phyloP scores from a whole-genome alignment of 164 flowering plant species.

The Stephania yunnanensis region DNA sequence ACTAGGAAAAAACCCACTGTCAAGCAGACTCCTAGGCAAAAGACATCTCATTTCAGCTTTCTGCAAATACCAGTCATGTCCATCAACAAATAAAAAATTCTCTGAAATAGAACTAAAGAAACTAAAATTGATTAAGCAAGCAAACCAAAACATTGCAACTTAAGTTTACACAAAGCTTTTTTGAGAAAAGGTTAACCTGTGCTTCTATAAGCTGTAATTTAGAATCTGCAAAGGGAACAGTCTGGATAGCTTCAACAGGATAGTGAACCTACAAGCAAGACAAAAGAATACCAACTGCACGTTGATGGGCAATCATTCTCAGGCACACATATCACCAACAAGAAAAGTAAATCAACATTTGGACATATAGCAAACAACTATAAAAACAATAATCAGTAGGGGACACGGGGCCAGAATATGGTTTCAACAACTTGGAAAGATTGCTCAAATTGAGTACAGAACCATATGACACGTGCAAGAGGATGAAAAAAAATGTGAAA shows the following conservation, averaged over 20 bases:
- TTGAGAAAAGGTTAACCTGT: constrained; percentile 49
- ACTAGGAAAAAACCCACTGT: constrained; percentile 59
- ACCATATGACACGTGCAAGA: not conserved
- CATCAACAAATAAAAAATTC: not conserved
- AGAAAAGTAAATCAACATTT: too few relatives aligned
- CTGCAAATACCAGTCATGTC: constrained; percentile 37
- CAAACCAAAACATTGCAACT: not conserved
- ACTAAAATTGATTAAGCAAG: not conserved
- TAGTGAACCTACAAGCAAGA: constrained; percentile 60
- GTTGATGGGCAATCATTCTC: not conserved
- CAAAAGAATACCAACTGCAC: not conserved
- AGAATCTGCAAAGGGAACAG: constrained; percentile 49
- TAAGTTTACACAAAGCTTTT: not conserved
- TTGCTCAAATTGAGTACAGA: not conserved
- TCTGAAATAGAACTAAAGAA: not conserved
- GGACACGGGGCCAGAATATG: not conserved
- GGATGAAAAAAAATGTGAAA: not conserved
- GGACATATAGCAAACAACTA: not conserved
- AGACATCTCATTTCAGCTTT: constrained; percentile 85
- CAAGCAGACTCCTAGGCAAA: constrained; percentile 61
- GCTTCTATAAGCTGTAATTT: constrained; percentile 75
- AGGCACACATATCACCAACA: too few relatives aligned
- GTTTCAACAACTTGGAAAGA: not conserved
- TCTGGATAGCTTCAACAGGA: constrained; percentile 77
- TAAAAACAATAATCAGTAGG: not conserved